Conservation (phyloP, 2,329 filamentous ascomycete species). For the Sarocladium brachiariae region DNA sequence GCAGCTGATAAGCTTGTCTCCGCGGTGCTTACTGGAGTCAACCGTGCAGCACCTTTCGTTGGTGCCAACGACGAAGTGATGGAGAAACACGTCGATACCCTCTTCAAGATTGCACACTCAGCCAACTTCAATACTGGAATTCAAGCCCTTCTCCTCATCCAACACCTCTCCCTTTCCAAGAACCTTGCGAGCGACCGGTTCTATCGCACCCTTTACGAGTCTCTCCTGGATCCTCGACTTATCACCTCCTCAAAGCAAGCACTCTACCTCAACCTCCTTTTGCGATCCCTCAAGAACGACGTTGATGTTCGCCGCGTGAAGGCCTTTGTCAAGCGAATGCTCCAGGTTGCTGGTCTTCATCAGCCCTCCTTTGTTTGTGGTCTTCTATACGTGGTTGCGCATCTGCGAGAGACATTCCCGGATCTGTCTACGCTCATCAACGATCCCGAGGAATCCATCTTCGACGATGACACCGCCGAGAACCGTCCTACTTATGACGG, state of each 20-base stretch:
- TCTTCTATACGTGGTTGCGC: constrained; percentile 80
- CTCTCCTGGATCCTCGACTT: constrained; percentile 81
- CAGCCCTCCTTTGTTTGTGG: constrained; percentile 90
- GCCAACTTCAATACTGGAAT: constrained; percentile 99
- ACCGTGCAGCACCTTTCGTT: constrained; percentile 90
- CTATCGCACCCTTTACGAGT: constrained; percentile 94
- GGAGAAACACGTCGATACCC: constrained; percentile 82
- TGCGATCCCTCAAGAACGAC: constrained; percentile 81
- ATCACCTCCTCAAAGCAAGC: constrained; percentile 89
- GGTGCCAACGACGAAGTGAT: constrained; percentile 63
- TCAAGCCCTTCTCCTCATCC: constrained; percentile 89
- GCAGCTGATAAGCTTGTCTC: constrained; percentile 83
- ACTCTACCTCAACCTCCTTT: constrained; percentile 87
- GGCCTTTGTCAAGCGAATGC: constrained; percentile 87
- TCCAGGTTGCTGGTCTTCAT: constrained; percentile 82
- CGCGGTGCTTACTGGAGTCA: constrained; percentile 86
- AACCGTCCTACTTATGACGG: constrained; percentile 62
- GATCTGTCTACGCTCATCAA: constrained; percentile 72
- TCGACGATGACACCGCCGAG: constrained; percentile 56
- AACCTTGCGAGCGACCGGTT: constrained; percentile 82
- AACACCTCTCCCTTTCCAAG: constrained; percentile 78
- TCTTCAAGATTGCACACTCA: constrained; percentile 94
- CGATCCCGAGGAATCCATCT: constrained; percentile 64
- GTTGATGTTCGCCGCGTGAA: constrained; percentile 88
- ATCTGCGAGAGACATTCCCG: constrained; percentile 73